A percentile compares a stretch with the other conserved stretches of the same genome.
These are phyloP conservation scores for Lindgomyces ingoldianus DNA, from an alignment of 495 filamentous ascomycete species.

Conservation along the genomic window DNA sequence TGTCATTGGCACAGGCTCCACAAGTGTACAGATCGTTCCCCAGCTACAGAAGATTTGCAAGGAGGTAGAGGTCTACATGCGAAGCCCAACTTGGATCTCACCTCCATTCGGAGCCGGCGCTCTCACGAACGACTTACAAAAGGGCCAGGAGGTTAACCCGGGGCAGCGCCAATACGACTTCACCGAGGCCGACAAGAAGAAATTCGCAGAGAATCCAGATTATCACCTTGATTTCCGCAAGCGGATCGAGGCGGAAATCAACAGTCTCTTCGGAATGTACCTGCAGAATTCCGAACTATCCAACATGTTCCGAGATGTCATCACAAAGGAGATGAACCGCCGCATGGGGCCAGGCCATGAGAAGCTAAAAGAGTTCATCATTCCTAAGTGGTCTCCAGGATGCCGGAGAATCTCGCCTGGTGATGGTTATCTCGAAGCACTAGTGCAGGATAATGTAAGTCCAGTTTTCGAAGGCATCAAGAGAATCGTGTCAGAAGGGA, in stretches of 20 bases:
- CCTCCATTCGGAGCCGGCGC: slow-evolving; percentile 36
- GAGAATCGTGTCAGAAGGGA: slow-evolving; percentile 32
- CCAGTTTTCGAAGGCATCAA: slow-evolving; percentile 34
- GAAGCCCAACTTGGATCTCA: slow-evolving; percentile 39
- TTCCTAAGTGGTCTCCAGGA: slow-evolving; percentile 40
- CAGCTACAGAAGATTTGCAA: slow-evolving; percentile 39
- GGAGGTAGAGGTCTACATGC: slow-evolving; percentile 35
- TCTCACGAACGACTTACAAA: slow-evolving; percentile 27
- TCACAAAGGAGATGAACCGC: slow-evolving; percentile 39
- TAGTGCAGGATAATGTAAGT: slow-evolving; percentile 35
- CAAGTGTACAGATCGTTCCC: slow-evolving; percentile 39
- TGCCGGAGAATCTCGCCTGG: slow-evolving; percentile 37
- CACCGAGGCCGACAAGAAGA: slow-evolving; percentile 43
- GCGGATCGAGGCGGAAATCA: slow-evolving; percentile 41
- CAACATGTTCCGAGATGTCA: slow-evolving; percentile 36
- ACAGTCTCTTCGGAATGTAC: slow-evolving; percentile 45
- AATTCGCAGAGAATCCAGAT: slow-evolving; percentile 42
- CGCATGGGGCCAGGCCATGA: slow-evolving; percentile 42
- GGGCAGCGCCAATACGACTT: slow-evolving; percentile 40
- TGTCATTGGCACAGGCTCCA: slow-evolving; percentile 54
- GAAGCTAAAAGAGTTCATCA: slow-evolving; percentile 44
- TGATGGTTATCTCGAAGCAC: slow-evolving; percentile 41
- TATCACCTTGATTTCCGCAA: slow-evolving; percentile 42
- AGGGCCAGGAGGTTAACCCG: slow-evolving; percentile 35
- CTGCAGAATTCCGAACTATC: slow-evolving; percentile 36